Percentiles rank a stretch among this genome's conserved stretches.
phyloP scores from a whole-genome alignment of 2,329 filamentous ascomycete species.

The Ophiostoma triangulosporum region DNA sequence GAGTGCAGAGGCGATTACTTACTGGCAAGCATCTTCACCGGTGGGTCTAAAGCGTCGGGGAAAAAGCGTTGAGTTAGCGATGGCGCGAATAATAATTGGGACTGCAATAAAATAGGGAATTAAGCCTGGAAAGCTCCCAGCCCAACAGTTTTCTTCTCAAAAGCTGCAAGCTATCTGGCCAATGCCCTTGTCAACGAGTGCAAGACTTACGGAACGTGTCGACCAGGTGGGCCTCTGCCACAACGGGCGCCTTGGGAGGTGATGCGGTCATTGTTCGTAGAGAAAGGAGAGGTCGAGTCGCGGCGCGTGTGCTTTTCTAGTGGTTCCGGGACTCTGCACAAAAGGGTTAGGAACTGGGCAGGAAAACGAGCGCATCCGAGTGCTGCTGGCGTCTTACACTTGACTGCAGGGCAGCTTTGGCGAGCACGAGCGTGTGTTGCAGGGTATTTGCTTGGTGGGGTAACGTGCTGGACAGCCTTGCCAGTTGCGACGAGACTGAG shows the following conservation, averaged over 20 bases:
- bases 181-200: not conserved
- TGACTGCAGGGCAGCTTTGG: not conserved
- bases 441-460: slow-evolving; percentile 5
- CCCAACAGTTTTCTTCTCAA: slow-evolving; percentile 9
- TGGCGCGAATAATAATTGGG: slow-evolving; percentile 2
- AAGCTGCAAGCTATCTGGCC: not conserved
- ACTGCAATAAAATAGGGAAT: not conserved
- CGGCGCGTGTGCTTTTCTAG: slow-evolving; percentile 1
- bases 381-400: no score
- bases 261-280: slow-evolving; percentile 28
- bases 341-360: not conserved
- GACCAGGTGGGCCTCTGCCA: slow-evolving; percentile 63
- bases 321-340: not conserved
- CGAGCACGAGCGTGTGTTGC: not conserved
- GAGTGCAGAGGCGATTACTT: slow-evolving; percentile 23
- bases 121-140: not conserved
- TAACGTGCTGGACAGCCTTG: slow-evolving; percentile 6
- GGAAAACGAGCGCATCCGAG: no score
- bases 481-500: not conserved
- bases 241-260: slow-evolving; percentile 39
- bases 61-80: slow-evolving; percentile 12
- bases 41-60: slow-evolving; percentile 35
- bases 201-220: slow-evolving; percentile 55
- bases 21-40: slow-evolving; percentile 55
- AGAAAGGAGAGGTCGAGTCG: not conserved